Evolutionary conservation across 1,139 yeast species (phyloP).

Genomic region (Maudiozyma humilis): DNA sequence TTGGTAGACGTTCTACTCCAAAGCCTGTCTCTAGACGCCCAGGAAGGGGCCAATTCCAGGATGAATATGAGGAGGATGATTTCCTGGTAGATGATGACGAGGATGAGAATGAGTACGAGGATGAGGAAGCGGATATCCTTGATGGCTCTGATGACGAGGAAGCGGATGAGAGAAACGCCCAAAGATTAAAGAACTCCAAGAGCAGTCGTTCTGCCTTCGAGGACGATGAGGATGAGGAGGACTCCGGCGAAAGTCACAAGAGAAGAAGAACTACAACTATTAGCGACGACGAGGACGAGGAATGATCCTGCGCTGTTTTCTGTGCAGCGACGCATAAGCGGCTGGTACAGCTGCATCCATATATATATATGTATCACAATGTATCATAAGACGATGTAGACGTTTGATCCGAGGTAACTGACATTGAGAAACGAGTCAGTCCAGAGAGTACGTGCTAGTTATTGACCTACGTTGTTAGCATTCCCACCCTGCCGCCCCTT

Average conservation of each 20-base stretch:
- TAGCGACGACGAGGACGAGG: slow-evolving; percentile 53
- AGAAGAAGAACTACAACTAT: slow-evolving; percentile 48
- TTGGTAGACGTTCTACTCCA: slow-evolving; percentile 13
- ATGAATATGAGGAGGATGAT: slow-evolving; percentile 40
- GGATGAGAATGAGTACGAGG: slow-evolving; percentile 49
- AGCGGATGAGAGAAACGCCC: slow-evolving; percentile 37
- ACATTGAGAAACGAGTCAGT: no score
- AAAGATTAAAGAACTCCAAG: slow-evolving; percentile 51
- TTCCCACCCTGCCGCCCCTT: no score
- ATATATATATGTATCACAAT: no score
- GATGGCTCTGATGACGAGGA: slow-evolving; percentile 28
- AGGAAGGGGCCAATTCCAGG: slow-evolving; percentile 10
- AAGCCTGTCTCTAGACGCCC: slow-evolving; percentile 2
- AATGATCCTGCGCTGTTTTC: background rate
- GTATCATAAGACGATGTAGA: no score
- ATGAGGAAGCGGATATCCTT: slow-evolving; percentile 36
- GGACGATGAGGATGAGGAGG: slow-evolving; percentile 27
- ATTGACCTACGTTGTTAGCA: no score
- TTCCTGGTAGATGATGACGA: slow-evolving; percentile 39
- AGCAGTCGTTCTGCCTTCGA: slow-evolving; percentile 48
- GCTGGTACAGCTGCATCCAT: background rate
- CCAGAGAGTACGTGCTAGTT: no score
- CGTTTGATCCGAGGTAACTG: no score
- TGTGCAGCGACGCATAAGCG: no score
- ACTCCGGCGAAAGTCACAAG: slow-evolving; percentile 20